Conservation (phyloP, 1,284 basidiomycete species). For the Apiotrichum mycotoxinovorans region DNA sequence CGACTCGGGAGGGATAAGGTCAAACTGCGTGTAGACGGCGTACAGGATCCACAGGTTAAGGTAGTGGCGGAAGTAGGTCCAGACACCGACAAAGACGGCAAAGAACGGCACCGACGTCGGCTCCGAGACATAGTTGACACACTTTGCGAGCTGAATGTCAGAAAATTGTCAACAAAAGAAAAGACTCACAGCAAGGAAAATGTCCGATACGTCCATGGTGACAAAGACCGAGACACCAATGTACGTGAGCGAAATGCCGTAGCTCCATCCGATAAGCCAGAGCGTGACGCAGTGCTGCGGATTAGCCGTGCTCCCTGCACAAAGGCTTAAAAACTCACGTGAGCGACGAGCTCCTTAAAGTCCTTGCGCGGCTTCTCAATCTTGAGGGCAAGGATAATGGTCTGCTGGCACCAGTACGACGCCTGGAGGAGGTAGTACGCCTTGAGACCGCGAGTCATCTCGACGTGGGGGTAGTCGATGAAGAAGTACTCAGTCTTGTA, state of each 20-base stretch:
- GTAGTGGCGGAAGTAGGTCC: slow-evolving; percentile 96
- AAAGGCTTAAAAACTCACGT: slow-evolving; percentile 40
- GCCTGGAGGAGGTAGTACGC: slow-evolving; percentile 86
- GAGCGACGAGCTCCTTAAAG: slow-evolving; percentile 74
- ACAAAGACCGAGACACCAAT: slow-evolving; percentile 91
- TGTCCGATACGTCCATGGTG: slow-evolving; percentile 95
- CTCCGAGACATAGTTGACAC: slow-evolving; percentile 79
- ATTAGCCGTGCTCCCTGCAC: slow-evolving; percentile 9
- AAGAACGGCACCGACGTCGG: slow-evolving; percentile 65
- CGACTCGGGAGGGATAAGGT: slow-evolving; percentile 68
- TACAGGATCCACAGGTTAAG: slow-evolving; percentile 82
- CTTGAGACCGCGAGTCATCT: slow-evolving; percentile 82
- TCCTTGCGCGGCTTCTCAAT: slow-evolving; percentile 95
- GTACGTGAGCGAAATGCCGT: slow-evolving; percentile 69
- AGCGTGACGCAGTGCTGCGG: slow-evolving; percentile 85
- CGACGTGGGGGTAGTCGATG: slow-evolving; percentile 82
- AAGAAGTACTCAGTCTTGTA: slow-evolving; percentile 78
- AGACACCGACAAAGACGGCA: slow-evolving; percentile 65
- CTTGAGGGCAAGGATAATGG: slow-evolving; percentile 75
- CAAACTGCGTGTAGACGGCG: slow-evolving; percentile 79
- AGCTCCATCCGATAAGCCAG: slow-evolving; percentile 95
- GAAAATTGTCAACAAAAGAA: neutral
- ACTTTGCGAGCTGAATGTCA: slow-evolving; percentile 66
- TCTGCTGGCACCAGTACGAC: slow-evolving; percentile 92
- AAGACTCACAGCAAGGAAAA: slow-evolving; percentile 71